phyloP scores from a whole-genome alignment of 371 early-diverging fungal genomes.

The Actinomortierella wolfii region DNA sequence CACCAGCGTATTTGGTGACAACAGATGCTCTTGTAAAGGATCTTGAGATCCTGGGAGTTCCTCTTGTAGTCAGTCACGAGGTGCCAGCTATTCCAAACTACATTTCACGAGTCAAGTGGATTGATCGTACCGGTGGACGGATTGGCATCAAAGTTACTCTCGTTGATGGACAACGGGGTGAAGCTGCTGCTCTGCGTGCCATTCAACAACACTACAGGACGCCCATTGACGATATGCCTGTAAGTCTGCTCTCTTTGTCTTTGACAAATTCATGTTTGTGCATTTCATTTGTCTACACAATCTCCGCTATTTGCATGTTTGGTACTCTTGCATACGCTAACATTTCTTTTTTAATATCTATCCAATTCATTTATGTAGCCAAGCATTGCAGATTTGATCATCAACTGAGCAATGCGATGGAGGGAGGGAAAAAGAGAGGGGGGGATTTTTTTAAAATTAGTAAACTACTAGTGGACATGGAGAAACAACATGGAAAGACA shows the following conservation, averaged over 20 bases:
- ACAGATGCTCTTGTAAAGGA: slow-evolving; percentile 29
- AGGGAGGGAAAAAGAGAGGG: too few relatives aligned
- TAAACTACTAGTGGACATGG: too few relatives aligned
- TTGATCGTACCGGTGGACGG: slow-evolving; percentile 35
- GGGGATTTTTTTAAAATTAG: too few relatives aligned
- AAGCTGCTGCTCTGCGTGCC: slow-evolving; percentile 25
- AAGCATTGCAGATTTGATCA: slow-evolving; percentile 34
- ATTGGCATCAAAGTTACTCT: slow-evolving; percentile 38
- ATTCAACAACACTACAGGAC: slow-evolving; percentile 41
- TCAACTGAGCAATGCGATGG: slow-evolving; percentile 11
- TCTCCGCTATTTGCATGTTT: neutral
- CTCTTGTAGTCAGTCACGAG: slow-evolving; percentile 37
- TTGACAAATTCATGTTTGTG: neutral
- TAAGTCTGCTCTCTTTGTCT: slow-evolving; percentile 9
- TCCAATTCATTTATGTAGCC: slow-evolving; percentile 3
- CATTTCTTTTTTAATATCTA: neutral
- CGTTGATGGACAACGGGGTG: slow-evolving; percentile 40
- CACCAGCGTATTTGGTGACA: slow-evolving; percentile 21
- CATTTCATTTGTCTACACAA: neutral
- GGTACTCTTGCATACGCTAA: neutral
- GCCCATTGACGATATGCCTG: slow-evolving; percentile 44
- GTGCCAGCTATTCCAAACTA: slow-evolving; percentile 28
- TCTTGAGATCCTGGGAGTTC: slow-evolving; percentile 26
- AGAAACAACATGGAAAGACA: too few relatives aligned
- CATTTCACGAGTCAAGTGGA: slow-evolving; percentile 43